phyloP scores from a whole-genome alignment of 2,329 filamentous ascomycete genomes.

The Aspergillus ochraceus region DNA sequence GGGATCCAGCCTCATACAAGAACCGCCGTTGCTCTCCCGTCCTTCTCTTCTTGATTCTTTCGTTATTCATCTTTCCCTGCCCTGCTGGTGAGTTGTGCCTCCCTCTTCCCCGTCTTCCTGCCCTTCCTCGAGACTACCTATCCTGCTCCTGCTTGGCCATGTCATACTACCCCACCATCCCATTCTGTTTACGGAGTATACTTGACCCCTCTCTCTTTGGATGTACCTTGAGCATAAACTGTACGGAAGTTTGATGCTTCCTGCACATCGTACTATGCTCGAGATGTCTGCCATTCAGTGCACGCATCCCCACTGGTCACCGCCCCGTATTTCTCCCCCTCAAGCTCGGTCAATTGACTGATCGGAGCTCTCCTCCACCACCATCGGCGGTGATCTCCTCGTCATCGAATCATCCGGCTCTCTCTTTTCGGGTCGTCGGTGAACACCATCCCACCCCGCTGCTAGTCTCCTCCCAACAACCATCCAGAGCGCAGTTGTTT shows the following conservation, averaged over 20 bases:
- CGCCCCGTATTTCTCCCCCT: not conserved
- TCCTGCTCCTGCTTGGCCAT: no score
- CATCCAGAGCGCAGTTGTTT: conserved; percentile 14
- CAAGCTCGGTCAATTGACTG: conserved; percentile 8
- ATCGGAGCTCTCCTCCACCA: not conserved
- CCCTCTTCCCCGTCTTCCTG: no score
- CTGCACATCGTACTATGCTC: no score
- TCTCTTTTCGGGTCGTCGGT: conserved; percentile 43
- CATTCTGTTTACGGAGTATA: no score
- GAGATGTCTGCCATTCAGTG: not conserved
- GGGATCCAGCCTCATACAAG: conserved; percentile 25
- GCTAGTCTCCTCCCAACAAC: conserved; percentile 31
- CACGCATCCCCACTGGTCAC: not conserved
- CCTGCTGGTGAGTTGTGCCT: no score
- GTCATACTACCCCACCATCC: no score
- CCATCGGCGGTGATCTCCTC: conserved; percentile 3
- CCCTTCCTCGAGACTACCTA: no score
- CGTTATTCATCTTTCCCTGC: not conserved
- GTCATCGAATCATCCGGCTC: conserved; percentile 20
- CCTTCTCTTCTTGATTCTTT: not conserved
- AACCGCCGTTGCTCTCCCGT: conserved; percentile 11
- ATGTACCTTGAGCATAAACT: no score
- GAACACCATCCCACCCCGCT: conserved; percentile 29
- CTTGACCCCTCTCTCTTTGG: no score
- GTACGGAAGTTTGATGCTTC: not conserved